Conservation (phyloP, 345 rosid species). For the Ailanthus altissimus region DNA sequence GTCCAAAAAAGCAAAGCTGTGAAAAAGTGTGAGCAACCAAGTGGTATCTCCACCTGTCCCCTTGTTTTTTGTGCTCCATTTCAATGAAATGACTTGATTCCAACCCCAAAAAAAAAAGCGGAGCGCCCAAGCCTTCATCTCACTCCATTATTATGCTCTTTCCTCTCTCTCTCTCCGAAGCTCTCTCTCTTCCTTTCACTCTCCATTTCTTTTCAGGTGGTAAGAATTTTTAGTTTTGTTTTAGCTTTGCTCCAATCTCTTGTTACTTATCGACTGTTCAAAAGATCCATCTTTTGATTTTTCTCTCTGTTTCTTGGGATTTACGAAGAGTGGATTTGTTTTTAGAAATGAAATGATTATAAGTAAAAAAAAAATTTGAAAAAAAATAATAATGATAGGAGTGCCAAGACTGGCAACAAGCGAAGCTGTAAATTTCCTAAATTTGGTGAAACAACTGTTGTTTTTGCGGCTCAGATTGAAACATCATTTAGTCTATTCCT, state of each 20-base stretch:
- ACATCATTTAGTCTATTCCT: conserved; percentile 27
- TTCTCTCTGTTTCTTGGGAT: not conserved
- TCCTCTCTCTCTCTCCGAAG: not conserved
- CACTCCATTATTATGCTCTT: not conserved
- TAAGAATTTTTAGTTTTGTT: conserved; percentile 17
- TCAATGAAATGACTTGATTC: conserved; percentile 2
- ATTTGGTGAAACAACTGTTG: conserved; percentile 29
- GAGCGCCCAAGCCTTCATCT: too few relatives aligned
- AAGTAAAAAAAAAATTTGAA: not conserved
- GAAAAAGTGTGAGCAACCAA: conserved; percentile 10
- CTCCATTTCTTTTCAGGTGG: conserved; percentile 16
- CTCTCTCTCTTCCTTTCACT: not conserved
- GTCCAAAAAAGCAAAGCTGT: conserved; percentile 17
- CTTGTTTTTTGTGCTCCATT: not conserved
- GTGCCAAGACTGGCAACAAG: not conserved
- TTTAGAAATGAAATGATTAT: not conserved
- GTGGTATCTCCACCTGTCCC: conserved; percentile 26
- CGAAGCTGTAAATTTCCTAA: conserved; percentile 24
- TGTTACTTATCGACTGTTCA: not conserved
- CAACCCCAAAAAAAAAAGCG: not conserved
- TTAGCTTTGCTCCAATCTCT: not conserved
- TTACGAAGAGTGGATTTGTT: not conserved
- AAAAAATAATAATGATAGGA: conserved; percentile 15
- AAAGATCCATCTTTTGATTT: conserved; percentile 4
- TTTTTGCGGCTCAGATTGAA: conserved; percentile 36